Base-by-base conservation (phyloP, 2,329 filamentous ascomycete genomes). In the Fusarium chlamydosporum region DNA sequence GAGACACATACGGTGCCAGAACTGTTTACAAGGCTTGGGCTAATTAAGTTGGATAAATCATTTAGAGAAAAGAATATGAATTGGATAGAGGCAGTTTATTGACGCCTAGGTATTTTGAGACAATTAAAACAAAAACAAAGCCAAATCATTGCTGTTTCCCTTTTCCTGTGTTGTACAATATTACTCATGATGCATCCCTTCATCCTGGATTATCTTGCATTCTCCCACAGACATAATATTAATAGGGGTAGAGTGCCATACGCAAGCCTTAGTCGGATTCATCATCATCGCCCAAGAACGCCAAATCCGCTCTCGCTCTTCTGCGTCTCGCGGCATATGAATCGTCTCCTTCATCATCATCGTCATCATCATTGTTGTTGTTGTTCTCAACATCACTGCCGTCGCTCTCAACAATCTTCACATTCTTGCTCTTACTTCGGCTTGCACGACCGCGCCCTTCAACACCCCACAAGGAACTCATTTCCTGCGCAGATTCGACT, bases 21-120 rank as follows among this genome's bases (percentile, higher is more conserved):
- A 93, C 91, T 71, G 89, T 96, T 67, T 98, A 97, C 82, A 89
- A 89, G 76, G 92, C 89, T 0, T 98, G 95, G 95, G 88, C 90
- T 78, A 89, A 88, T 67, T 89, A 80, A 61, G 18, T 41, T 55
- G 46, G 42, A 40, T 29, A 43, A 18, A 23, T 31, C 6, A 43
- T 37, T 16, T 23, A 18, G 48, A 52, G 41, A 63, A 68, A n/a
- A 46, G 40, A 47, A 52, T 29, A 48, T 33, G 35, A 47, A 31
- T 56, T 59, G 50, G 56, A 68, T 65, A 68, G 37, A 43, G 41
- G 27, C 50, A 35, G 55, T 50, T 54, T 51, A 35, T 42, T 12
- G 55, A 61, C 42, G 67, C 63, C 42, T 56, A 61, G 59, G 35
- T 70, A 68, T 47, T 58, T 23, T 47, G 42, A 46, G 46, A 55